A percentile compares a stretch with the other conserved stretches of the same genome.
phyloP scores from a whole-genome alignment of 169 alveolate species.

The Cryptosporidium bovis region DNA sequence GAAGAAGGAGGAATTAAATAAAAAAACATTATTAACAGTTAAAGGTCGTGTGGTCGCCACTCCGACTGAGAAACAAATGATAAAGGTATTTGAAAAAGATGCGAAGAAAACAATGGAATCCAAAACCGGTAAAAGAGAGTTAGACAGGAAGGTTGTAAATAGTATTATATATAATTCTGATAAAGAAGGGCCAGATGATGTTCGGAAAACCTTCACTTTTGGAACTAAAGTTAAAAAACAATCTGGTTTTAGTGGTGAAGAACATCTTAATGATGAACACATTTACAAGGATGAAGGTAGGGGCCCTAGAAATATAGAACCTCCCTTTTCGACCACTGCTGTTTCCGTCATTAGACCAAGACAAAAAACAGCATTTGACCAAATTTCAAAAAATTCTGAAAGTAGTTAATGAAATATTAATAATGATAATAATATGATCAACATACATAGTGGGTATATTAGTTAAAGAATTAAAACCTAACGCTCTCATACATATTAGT shows the following conservation, averaged over 20 bases:
- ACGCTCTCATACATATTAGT: too few species aligned
- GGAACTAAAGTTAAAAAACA: not conserved
- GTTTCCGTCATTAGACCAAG: slow-evolving; percentile 23
- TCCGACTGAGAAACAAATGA: slow-evolving; percentile 20
- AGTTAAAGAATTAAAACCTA: too few species aligned
- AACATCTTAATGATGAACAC: slow-evolving; percentile 4
- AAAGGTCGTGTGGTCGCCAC: slow-evolving; percentile 26
- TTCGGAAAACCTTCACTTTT: not conserved
- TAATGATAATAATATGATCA: too few species aligned
- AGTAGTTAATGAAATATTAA: not conserved
- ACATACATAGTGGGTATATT: too few species aligned
- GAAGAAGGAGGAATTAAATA: slow-evolving; percentile 3
- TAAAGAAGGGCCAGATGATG: not conserved
- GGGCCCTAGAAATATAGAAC: slow-evolving; percentile 13
- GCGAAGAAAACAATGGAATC: slow-evolving; percentile 16
- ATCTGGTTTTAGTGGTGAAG: not conserved
- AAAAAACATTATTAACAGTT: not conserved
- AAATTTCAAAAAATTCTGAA: not conserved
- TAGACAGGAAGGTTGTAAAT: not conserved
- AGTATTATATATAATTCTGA: not conserved
- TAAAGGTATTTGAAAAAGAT: slow-evolving; percentile 23
- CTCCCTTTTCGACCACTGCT: slow-evolving; percentile 46
- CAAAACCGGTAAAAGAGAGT: not conserved
- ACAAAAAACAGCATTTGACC: slow-evolving; percentile 36
- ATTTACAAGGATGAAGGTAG: slow-evolving; percentile 45